These are phyloP conservation scores for Helicosporidium sp. DNA, from an alignment of 139 green algal species.

Conservation along the genomic window DNA sequence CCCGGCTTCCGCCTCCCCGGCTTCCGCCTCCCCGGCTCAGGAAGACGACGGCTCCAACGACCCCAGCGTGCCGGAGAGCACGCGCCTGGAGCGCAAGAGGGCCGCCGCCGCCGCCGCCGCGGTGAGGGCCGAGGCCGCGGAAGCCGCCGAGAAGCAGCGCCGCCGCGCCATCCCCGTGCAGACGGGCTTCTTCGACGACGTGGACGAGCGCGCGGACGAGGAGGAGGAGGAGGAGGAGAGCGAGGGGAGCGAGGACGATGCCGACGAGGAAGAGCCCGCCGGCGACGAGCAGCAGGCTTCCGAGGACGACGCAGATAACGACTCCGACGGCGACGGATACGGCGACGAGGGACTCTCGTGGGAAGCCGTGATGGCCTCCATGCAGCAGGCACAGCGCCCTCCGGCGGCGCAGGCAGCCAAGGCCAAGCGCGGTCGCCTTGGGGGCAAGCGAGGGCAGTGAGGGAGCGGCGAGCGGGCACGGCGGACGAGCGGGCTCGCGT, in stretches of 20 bases:
- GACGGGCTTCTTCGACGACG: slow-evolving; percentile 32
- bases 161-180: slow-evolving; percentile 36
- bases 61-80: too few relatives aligned
- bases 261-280: slow-evolving; percentile 3
- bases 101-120: slow-evolving; percentile 20
- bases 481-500: too few relatives aligned
- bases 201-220: neutral
- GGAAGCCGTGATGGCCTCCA: slow-evolving; percentile 59
- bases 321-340: slow-evolving; percentile 42
- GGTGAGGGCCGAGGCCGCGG: slow-evolving; percentile 22
- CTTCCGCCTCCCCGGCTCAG: too few relatives aligned
- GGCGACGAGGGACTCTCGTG: slow-evolving; percentile 56
- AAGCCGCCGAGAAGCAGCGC: slow-evolving; percentile 29
- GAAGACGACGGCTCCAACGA: too few relatives aligned
- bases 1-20: too few relatives aligned
- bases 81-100: slow-evolving; percentile 5
- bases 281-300: slow-evolving; percentile 8
- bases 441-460: too few relatives aligned
- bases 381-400: slow-evolving; percentile 18
- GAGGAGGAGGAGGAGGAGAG: slow-evolving; percentile 6
- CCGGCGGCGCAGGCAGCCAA: neutral
- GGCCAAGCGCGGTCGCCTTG: too few relatives aligned
- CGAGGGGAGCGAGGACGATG: slow-evolving; percentile 3
- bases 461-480: too few relatives aligned
- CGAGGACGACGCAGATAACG: slow-evolving; percentile 16